Base-by-base conservation (phyloP, 768 basidiomycete species). In the Hydnomerulius pinastri region DNA sequence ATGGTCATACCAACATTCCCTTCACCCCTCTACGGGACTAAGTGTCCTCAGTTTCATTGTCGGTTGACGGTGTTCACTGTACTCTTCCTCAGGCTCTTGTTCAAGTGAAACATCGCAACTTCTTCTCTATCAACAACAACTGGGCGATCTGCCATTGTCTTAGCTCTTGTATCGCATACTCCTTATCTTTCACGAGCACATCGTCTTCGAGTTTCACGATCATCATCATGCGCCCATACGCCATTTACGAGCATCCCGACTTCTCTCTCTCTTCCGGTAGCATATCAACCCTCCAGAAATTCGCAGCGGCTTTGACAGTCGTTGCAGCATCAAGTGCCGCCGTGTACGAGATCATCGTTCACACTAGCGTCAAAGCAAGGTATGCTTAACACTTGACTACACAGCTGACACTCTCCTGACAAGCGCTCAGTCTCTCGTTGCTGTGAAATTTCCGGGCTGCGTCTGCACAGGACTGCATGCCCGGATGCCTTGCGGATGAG, bases 221-320 rank as follows among this genome's bases (percentile, higher is more conserved):
- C 49, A 3, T 32, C 54, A 29, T 25, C 56, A 69, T 69, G 67
- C 67, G 67, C 17, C 59, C 67, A 39, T 69, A 69, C 54, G 55
- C 63, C 55, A 65, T 64, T 52, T 67, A 67, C 42, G 66, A 67
- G 30, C 68, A 70, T 53, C 66, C 66, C 30, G 68, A 69, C 2
- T 68, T 67, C 37, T 56, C 68, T 0, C 43, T 70, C 20, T 68
- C 66, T 8, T 18, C 53, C 35, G 66, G 65, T 11, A 57, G 59
- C 18, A 37, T 62, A 43, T 39, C 52, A 25, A 60, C 59, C 1
- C 48, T 69, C 1, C 66, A 50, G 20, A 62, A 58, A 6, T 40
- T 71, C 18, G 67, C 60, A 25, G 50, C 66, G 1, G 46, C 65
- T 2, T 18, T 69, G 30, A 64, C 67, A 13, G 51, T 69, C 44